A percentile compares a stretch with the other conserved stretches of the same genome.
phyloP scores from a whole-genome alignment of 192 early-diverging fungal genomes.

The Backusella liffmaniae region DNA sequence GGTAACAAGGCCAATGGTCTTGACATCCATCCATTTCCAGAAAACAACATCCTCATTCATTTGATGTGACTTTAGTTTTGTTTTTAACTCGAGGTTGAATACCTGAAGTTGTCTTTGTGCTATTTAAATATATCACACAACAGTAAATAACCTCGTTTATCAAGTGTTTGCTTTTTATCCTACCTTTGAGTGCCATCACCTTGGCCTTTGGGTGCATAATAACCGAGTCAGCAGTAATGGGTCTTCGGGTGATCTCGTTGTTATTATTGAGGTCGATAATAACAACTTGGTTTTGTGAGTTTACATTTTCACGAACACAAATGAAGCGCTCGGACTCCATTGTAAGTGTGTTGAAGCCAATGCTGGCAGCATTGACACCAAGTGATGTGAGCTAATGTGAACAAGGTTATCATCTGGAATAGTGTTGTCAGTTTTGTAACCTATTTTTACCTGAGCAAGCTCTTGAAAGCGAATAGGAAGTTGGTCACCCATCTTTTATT shows the following conservation, averaged over 20 bases:
- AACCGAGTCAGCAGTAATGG: conserved; percentile 96
- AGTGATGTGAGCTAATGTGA: conserved; percentile 76
- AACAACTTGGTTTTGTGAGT: conserved; percentile 86
- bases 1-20: conserved; percentile 87
- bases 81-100: conserved; percentile 95
- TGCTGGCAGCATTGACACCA: conserved; percentile 88
- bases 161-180: not conserved
- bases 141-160: not conserved
- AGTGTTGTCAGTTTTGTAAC: not conserved
- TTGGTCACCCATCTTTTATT: conserved; percentile 62
- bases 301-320: conserved; percentile 91
- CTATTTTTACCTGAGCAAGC: conserved; percentile 81
- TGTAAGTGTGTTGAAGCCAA: conserved; percentile 96
- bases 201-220: conserved; percentile 96
- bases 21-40: conserved; percentile 95
- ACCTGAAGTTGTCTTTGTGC: conserved; percentile 91
- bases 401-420: not conserved
- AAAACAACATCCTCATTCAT: conserved; percentile 93
- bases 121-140: conserved; percentile 25
- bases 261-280: conserved; percentile 93
- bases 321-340: conserved; percentile 98
- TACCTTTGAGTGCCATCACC: conserved; percentile 96
- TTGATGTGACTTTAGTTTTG: conserved; percentile 90
- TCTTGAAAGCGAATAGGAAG: conserved; percentile 96
- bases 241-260: conserved; percentile 77